Base-by-base conservation (phyloP, 148 eudicot species). In the Vaccinium vitisidaea region DNA sequence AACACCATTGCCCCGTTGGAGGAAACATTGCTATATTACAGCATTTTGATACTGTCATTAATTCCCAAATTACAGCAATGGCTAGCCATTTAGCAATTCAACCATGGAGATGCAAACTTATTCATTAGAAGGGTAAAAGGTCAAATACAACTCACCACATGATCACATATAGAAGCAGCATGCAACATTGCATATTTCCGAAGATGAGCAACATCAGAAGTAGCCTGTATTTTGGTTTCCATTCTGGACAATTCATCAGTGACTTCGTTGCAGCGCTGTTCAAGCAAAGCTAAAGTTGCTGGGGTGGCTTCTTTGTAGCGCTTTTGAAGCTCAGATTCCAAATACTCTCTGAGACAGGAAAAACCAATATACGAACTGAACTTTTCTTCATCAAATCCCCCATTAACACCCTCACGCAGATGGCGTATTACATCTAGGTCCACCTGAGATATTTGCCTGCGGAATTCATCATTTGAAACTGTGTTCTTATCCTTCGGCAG, bases 241-340 rank as follows among this genome's bases (percentile, higher is more conserved):
- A 97, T 90, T 87, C 86, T 89, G 6, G 90, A 90, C 84, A 97
- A 78, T 55, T 97, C 98, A 84, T 88, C 88, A 25, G 91, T 91
- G 46, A 97, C 94, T 84, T 97, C 98, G 89, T 90, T 77, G 88
- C 98, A 95, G 55, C 99, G 97, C 87, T 92, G 94, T 90, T 97
- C 98, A 55, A 97, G 98, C 91, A 97, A 90, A 70, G 98, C 96
- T 80, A 97, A 85, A 84, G 99, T 97, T 80, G 98, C 93, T 48
- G 99, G 99, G 54, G 98, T 96, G 86, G 99, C 99, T 88, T 95
- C 99, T 88, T 95, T 97, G 80, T 97, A 97, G 73, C 95, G 89
- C 88, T 91, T 95, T 90, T 97, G 98, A 77, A 97, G 99, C 84
- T 97, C 98, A 79, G 96, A 83, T 88, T 97, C 99, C 86, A 97